phyloP scores from a whole-genome alignment of 345 rosid genomes.

The Capsella bursapastoris region DNA sequence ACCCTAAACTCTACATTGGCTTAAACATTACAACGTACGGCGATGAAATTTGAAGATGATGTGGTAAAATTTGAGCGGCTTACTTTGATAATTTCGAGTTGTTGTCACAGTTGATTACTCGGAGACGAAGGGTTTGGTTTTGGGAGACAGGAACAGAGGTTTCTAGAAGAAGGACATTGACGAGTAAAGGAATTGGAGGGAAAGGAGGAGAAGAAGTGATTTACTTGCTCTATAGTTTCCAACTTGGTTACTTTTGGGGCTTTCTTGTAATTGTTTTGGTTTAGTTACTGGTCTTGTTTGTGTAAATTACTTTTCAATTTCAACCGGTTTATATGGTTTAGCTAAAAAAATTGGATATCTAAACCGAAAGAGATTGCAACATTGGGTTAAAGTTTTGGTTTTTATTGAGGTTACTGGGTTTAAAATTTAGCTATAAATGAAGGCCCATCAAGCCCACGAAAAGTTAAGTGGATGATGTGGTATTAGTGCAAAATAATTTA shows the following conservation, averaged over 20 bases:
- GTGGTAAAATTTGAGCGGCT: neutral
- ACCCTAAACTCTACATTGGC: neutral
- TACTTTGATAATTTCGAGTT: neutral
- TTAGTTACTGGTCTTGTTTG: no score
- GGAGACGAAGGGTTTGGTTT: constrained; percentile 6
- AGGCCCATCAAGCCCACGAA: no score
- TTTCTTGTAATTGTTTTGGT: no score
- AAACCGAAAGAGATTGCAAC: no score
- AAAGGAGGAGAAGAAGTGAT: neutral
- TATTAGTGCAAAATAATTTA: no score
- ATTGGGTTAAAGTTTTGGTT: no score
- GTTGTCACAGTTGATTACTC: neutral
- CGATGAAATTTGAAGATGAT: neutral
- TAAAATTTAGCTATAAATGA: no score
- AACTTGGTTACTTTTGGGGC: neutral
- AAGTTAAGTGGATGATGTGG: no score
- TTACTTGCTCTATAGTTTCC: neutral
- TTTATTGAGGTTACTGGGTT: no score
- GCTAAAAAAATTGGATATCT: no score
- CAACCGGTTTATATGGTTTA: no score
- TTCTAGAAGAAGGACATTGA: neutral
- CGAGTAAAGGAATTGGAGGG: constrained; percentile 24
- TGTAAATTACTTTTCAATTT: no score
- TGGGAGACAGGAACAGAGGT: neutral
- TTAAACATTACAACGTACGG: neutral